Percentiles rank a stretch among this genome's conserved stretches.
These are phyloP conservation scores for Lentinula detonsa DNA, from an alignment of 768 basidiomycete species.

Conservation along the genomic window DNA sequence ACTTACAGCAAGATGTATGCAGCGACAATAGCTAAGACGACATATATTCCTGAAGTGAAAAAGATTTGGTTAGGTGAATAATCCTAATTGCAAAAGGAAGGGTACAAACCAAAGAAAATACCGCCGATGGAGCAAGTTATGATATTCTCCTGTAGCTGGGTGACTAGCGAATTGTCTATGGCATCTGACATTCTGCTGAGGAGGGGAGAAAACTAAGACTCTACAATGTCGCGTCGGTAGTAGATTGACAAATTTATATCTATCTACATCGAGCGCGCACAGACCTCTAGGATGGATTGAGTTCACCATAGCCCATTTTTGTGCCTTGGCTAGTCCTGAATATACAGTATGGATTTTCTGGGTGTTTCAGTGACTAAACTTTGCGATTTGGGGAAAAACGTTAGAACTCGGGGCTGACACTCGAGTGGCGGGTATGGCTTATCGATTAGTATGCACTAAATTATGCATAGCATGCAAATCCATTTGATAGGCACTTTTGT, in stretches of 20 bases:
- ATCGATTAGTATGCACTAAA: too few species aligned
- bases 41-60: neutral
- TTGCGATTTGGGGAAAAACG: neutral
- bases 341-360: too few species aligned
- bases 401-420: neutral
- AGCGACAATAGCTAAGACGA: neutral
- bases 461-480: neutral
- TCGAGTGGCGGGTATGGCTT: neutral
- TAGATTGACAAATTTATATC: too few species aligned
- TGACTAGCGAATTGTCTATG: neutral
- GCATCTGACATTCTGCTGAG: neutral
- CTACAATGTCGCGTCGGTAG: too few species aligned
- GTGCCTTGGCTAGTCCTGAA: too few species aligned
- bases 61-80: neutral
- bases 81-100: neutral
- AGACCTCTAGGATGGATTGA: too few species aligned
- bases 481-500: neutral
- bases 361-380: neutral
- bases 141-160: neutral
- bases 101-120: neutral
- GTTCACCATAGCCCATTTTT: too few species aligned
- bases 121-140: neutral
- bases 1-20: neutral
- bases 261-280: too few species aligned
- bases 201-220: neutral